Evolutionary conservation across 2,329 filamentous ascomycete genomes (phyloP).

Genomic region (Penicillium sp.): DNA sequence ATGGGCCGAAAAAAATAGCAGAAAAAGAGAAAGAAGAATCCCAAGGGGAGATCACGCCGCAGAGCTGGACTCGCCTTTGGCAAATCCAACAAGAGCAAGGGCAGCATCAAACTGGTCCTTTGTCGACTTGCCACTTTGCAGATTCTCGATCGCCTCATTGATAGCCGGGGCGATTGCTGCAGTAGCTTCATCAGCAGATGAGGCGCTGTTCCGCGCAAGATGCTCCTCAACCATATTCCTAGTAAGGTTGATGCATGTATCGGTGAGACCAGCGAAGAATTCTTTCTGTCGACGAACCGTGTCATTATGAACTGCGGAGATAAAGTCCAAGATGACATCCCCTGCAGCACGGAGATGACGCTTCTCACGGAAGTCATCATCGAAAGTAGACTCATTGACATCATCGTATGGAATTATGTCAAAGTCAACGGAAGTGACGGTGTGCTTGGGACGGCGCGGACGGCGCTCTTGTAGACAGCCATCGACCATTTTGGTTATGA

Average conservation of each 20-base stretch:
- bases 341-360: slow-evolving; percentile 20
- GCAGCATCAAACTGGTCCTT: slow-evolving; percentile 21
- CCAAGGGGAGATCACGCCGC: background rate
- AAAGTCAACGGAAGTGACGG: slow-evolving; percentile 16
- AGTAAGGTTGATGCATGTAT: slow-evolving; percentile 15
- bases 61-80: slow-evolving; percentile 2
- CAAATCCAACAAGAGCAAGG: slow-evolving; percentile 19
- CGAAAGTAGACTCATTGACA: slow-evolving; percentile 21
- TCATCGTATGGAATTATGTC: slow-evolving; percentile 23
- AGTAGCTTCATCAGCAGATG: slow-evolving; percentile 3
- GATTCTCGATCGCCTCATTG: slow-evolving; percentile 9
- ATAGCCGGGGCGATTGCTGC: slow-evolving; percentile 7
- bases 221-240: slow-evolving; percentile 17
- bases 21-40: slow-evolving; percentile 6
- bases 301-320: slow-evolving; percentile 23
- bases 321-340: slow-evolving; percentile 26
- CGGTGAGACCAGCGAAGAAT: slow-evolving; percentile 13
- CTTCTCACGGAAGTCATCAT: slow-evolving; percentile 27
- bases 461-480: slow-evolving; percentile 50
- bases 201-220: background rate
- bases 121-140: slow-evolving; percentile 11
- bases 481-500: slow-evolving; percentile 55
- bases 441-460: slow-evolving; percentile 38
- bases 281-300: slow-evolving; percentile 5
- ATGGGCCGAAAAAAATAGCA: background rate